Evolutionary conservation across 495 filamentous ascomycete genomes (phyloP), one percentile per base, ranked within the genome.

Genomic region (Cryomyces minteri): DNA sequence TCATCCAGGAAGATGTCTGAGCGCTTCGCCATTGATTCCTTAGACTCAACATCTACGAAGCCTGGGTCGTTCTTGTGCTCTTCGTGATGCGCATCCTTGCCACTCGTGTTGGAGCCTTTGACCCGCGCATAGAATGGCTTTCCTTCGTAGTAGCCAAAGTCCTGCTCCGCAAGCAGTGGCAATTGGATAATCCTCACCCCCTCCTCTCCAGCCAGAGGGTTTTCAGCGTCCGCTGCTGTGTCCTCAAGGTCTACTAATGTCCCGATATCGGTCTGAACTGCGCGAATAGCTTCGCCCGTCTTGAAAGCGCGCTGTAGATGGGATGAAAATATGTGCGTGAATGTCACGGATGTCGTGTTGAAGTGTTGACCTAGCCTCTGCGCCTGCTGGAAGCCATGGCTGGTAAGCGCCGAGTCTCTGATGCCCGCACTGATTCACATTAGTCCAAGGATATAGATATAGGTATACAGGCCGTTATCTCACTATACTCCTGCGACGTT

Each of bases 401-500:
- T 78, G 9, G 87, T 92, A 34, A 94, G 69, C 8, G 72, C 63
- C 6, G 86, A 92, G 60, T 94, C 81, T 49, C 72, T 78, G 39
- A 70, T 65, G 40, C 86, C 86, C 51, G 86, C 86, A 62, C 84
- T 90, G 60, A 32, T 45, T 33, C 47, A 43, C 41, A 40, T 43
- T 46, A 10, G 40, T 14, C 40, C 5, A 30, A 31, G n/a, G 9
- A 28, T 43, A 54, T 12, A 40, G 10, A 30, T 5, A 33, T 11
- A 30, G n/a, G 12, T 32, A 39, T 30, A 36, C 31, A 42, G 39
- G 28, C 34, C 46, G 46, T 38, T 31, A 30, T 41, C 76, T 50
- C 69, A 88, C 84, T 80, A 85, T 45, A 77, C 55, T 43, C 74
- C 70, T 32, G 77, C 79, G 44, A 90, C 76, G 63, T 93, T 94